phyloP scores from a whole-genome alignment of 495 filamentous ascomycete species.

The Aspergillus affinis region DNA sequence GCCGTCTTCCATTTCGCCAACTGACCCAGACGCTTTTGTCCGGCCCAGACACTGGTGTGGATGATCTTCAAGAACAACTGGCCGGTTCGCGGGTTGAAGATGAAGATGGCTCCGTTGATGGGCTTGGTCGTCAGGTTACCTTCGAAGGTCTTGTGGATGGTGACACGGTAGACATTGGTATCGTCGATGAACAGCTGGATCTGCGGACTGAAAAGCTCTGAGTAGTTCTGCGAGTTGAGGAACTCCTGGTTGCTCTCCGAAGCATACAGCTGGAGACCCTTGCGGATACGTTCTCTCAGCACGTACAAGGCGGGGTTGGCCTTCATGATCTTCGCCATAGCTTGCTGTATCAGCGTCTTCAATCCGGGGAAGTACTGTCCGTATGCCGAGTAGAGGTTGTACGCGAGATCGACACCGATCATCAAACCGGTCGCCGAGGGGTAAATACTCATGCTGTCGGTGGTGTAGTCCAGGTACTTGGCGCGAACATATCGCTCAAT shows the following conservation, averaged over 20 bases:
- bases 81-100: slow-evolving; percentile 97
- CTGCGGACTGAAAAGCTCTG: slow-evolving; percentile 98
- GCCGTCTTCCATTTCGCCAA: slow-evolving; percentile 99
- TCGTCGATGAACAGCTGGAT: slow-evolving; percentile 99
- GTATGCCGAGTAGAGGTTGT: slow-evolving; percentile 97
- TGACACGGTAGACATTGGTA: slow-evolving; percentile 99
- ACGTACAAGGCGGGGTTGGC: slow-evolving; percentile 98
- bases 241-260: slow-evolving; percentile 99
- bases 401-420: slow-evolving; percentile 97
- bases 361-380: slow-evolving; percentile 98
- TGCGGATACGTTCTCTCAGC: slow-evolving; percentile 94
- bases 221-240: slow-evolving; percentile 99
- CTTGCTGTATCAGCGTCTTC: slow-evolving; percentile 94
- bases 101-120: slow-evolving; percentile 99
- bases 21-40: slow-evolving; percentile 98
- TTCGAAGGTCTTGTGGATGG: slow-evolving; percentile 99
- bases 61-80: slow-evolving; percentile 99
- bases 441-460: slow-evolving; percentile 98
- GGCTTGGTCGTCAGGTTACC: slow-evolving; percentile 99
- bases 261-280: slow-evolving; percentile 97
- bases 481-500: slow-evolving; percentile 97
- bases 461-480: slow-evolving; percentile 99
- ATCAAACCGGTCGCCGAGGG: slow-evolving; percentile 96
- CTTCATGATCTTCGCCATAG: slow-evolving; percentile 99
- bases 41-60: slow-evolving; percentile 98